A percentile compares a stretch with the other conserved stretches of the same genome.
phyloP scores from a whole-genome alignment of 306 rosid genomes.

The Notholithocarpus densiflorus region DNA sequence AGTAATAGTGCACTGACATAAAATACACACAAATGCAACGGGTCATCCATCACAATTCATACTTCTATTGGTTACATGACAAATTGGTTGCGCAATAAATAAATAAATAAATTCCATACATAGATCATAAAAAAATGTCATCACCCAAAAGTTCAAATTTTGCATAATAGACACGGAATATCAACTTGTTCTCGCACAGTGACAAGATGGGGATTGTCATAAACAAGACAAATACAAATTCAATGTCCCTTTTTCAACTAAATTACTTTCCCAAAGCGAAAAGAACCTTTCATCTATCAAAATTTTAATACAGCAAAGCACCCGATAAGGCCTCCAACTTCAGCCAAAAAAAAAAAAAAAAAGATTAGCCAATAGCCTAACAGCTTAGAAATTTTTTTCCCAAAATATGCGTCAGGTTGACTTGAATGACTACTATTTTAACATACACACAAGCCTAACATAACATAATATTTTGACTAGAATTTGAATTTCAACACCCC shows the following conservation, averaged over 20 bases:
- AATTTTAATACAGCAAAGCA: background rate
- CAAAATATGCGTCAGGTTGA: background rate
- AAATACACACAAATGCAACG: background rate
- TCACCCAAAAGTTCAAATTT: background rate
- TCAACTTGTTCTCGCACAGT: no score
- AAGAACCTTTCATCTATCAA: background rate
- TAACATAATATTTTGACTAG: background rate
- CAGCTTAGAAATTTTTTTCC: background rate
- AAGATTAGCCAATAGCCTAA: background rate
- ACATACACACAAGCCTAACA: background rate
- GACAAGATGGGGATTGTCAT: no score
- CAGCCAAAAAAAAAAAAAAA: background rate
- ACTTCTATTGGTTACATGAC: no score
- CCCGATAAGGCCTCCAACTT: background rate
- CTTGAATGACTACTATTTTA: background rate
- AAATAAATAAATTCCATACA: background rate
- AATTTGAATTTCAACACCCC: background rate
- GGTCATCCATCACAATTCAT: background rate
- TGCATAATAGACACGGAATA: background rate
- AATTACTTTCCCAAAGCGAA: no score
- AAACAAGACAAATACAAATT: no score
- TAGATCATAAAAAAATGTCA: background rate
- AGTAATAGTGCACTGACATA: conserved; percentile 33
- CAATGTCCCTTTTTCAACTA: no score
- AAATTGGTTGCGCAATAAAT: background rate